These are phyloP conservation scores for Antitrichia curtipendula DNA, from an alignment of 225 moss, liverwort and hornwort genomes.

Conservation along the genomic window DNA sequence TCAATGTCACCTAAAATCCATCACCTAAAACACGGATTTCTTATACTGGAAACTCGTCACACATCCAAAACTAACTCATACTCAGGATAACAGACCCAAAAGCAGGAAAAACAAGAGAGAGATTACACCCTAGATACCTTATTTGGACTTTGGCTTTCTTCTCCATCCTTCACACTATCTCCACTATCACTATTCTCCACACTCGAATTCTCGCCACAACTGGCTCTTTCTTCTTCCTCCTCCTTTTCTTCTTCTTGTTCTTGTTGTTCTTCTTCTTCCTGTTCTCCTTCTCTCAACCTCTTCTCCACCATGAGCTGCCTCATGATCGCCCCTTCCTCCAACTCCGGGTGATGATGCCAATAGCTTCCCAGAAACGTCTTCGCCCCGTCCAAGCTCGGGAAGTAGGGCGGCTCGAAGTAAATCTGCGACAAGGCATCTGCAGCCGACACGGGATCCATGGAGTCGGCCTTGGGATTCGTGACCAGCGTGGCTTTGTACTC, in stretches of 20 bases:
- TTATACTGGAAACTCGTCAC: no score
- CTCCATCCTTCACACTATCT: not conserved
- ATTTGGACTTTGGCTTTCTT: not conserved
- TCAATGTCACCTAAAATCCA: no score
- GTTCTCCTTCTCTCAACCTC: not conserved
- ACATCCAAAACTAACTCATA: no score
- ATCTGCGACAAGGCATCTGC: conserved; percentile 57
- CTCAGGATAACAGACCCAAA: no score
- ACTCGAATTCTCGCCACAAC: not conserved
- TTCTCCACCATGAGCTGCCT: conserved; percentile 21
- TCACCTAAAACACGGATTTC: no score
- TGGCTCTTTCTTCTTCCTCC: not conserved
- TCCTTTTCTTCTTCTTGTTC: not conserved
- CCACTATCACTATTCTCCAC: conserved; percentile 9
- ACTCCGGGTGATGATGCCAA: conserved; percentile 38
- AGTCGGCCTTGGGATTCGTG: not conserved
- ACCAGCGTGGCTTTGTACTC: conserved; percentile 46
- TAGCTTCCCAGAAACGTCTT: conserved; percentile 63
- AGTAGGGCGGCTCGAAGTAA: conserved; percentile 82
- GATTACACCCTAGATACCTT: not conserved
- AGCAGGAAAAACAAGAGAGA: not conserved
- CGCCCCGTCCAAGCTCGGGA: conserved; percentile 74
- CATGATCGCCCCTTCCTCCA: conserved; percentile 37
- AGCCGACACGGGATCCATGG: conserved; percentile 16
- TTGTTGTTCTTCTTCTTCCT: not conserved